Percentiles rank a stretch among this genome's conserved stretches.
These are phyloP conservation scores for Sanghuangporus weigelae DNA, from an alignment of 1,284 basidiomycete species.

Conservation along the genomic window DNA sequence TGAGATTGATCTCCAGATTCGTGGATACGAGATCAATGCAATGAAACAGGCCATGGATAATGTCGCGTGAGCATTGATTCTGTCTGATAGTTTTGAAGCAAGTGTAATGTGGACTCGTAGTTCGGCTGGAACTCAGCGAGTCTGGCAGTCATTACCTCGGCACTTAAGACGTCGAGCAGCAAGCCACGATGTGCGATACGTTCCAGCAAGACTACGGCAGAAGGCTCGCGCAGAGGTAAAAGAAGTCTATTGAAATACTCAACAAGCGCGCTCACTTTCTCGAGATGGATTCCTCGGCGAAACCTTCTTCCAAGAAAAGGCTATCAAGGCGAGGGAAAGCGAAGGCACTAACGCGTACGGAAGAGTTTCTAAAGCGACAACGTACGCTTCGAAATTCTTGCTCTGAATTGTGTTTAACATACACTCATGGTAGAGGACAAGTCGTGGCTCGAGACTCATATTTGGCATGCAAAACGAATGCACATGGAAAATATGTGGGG, in stretches of 20 bases:
- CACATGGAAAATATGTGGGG: slow-evolving; percentile 90
- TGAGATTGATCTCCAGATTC: slow-evolving; percentile 44
- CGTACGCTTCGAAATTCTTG: slow-evolving; percentile 32
- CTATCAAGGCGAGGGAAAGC: slow-evolving; percentile 54
- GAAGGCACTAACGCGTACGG: slow-evolving; percentile 45
- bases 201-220: slow-evolving; percentile 75
- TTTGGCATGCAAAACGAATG: slow-evolving; percentile 94
- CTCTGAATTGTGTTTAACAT: slow-evolving; percentile 5
- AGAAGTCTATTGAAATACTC: background rate
- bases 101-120: slow-evolving; percentile 19
- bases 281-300: slow-evolving; percentile 75
- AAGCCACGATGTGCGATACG: slow-evolving; percentile 85
- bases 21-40: slow-evolving; percentile 82
- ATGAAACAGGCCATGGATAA: slow-evolving; percentile 83
- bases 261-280: background rate
- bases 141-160: slow-evolving; percentile 87
- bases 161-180: slow-evolving; percentile 87
- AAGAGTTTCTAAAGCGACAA: slow-evolving; percentile 60
- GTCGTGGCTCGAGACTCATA: slow-evolving; percentile 87
- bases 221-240: slow-evolving; percentile 77
- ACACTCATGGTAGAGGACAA: slow-evolving; percentile 55
- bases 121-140: slow-evolving; percentile 64
- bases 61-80: slow-evolving; percentile 48
- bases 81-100: background rate
- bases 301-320: slow-evolving; percentile 45